These are phyloP conservation scores for Cryomyces minteri DNA, from an alignment of 495 filamentous ascomycete genomes.

Conservation along the genomic window DNA sequence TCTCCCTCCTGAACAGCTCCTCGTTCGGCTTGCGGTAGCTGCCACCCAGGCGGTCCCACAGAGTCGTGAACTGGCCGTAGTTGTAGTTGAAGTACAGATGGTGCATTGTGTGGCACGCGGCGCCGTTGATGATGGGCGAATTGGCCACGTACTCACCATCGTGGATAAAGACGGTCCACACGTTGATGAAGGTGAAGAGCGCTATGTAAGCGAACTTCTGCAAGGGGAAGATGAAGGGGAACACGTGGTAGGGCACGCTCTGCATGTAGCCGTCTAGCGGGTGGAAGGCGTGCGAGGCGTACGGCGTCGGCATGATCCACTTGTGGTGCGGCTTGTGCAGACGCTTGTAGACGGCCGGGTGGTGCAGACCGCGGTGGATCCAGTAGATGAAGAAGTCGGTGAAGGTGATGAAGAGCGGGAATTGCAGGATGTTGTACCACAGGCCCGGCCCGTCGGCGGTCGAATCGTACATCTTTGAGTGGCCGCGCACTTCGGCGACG, in stretches of 20 bases:
- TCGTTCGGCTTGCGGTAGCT: slow-evolving; percentile 80
- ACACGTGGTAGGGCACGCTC: slow-evolving; percentile 82
- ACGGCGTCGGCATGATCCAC: slow-evolving; percentile 98
- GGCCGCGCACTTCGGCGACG: slow-evolving; percentile 66
- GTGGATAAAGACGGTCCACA: slow-evolving; percentile 97
- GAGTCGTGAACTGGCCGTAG: slow-evolving; percentile 89
- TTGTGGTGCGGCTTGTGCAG: slow-evolving; percentile 98
- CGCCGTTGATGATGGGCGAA: slow-evolving; percentile 77
- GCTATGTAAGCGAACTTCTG: slow-evolving; percentile 78
- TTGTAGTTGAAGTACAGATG: slow-evolving; percentile 99
- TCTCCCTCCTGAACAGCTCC: slow-evolving; percentile 72
- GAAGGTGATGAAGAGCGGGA: slow-evolving; percentile 81
- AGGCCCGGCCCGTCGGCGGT: slow-evolving; percentile 49
- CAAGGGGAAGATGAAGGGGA: slow-evolving; percentile 83
- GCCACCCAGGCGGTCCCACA: slow-evolving; percentile 83
- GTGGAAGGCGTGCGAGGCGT: slow-evolving; percentile 85
- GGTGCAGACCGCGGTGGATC: slow-evolving; percentile 83
- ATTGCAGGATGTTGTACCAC: slow-evolving; percentile 70
- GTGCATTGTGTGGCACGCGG: slow-evolving; percentile 92
- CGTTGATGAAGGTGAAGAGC: slow-evolving; percentile 83
- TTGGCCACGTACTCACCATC: slow-evolving; percentile 92
- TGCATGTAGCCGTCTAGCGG: slow-evolving; percentile 88
- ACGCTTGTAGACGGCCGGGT: slow-evolving; percentile 63
- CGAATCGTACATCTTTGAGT: slow-evolving; percentile 72
- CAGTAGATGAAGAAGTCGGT: slow-evolving; percentile 91